Base-by-base conservation (phyloP, 1,139 yeast genomes). In the Suhomyces kunorum region DNA sequence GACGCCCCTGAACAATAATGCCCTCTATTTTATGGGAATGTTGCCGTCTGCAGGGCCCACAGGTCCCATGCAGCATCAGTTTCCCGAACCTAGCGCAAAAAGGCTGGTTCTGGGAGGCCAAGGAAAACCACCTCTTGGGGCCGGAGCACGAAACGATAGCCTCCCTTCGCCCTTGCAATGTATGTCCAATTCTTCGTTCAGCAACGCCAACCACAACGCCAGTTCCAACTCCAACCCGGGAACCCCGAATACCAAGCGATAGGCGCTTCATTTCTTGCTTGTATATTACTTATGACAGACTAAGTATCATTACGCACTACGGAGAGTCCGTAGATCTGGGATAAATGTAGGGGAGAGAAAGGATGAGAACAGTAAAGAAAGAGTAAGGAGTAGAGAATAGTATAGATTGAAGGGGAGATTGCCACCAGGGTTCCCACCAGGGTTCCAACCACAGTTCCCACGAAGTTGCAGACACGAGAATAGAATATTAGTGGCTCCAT, bases 1-100 rank as follows among this genome's bases (percentile, higher is more conserved):
- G 25, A 59, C 66, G 5, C 74, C 74, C 1, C 66, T 70, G 58
- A 74, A 57, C 45, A 44, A 48, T 15, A 44, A 38, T 12, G 34
- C 49, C 2, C 49, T 42, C 38, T 51, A 50, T 32, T 47, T 48
- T 28, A 49, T 51, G 55, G 46, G 47, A 6, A 48, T 50, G 53
- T 27, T 51, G 27, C 55, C 55, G 6, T 44, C 51, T 6, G 49
- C 52, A 4, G 43, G 46, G 6, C 36, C 48, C 7, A 41, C 45
- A 8, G 49, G 48, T 1, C 43, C 45, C 8, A 40, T 38, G 6
- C 24, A 36, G 5, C 38, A 34, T 16, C 42, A 39, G 22, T 39
- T 39, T 14, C 12, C 35, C 8, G 42, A 39, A 9, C 26, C 28
- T n/a, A 34, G 23, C 15, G 19, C 29, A 16, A 30, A 27, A 22